phyloP scores from a whole-genome alignment of 1,284 basidiomycete genomes.

The Irpex rosettiformis region DNA sequence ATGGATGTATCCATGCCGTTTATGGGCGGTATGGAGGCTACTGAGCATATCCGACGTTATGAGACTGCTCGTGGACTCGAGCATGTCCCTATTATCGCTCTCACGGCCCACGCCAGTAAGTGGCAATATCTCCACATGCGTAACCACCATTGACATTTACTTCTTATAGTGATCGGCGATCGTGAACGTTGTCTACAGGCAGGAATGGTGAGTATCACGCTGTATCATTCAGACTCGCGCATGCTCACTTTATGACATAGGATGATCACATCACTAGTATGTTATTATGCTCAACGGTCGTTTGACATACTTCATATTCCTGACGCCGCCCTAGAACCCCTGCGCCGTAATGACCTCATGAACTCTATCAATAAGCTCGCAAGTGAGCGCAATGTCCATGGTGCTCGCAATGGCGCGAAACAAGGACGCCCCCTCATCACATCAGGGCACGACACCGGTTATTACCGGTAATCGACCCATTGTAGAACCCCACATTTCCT shows the following conservation, averaged over 20 bases:
- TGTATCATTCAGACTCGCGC: background rate
- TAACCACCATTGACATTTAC: background rate
- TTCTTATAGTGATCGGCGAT: slow-evolving; percentile 85
- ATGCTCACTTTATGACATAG: slow-evolving; percentile 18
- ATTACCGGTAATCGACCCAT: background rate
- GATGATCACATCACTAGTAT: slow-evolving; percentile 70
- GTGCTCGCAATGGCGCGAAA: background rate
- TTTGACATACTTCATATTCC: background rate
- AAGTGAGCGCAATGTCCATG: slow-evolving; percentile 31
- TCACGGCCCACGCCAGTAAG: slow-evolving; percentile 89
- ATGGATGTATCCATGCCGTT: slow-evolving; percentile 99
- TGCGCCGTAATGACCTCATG: slow-evolving; percentile 70
- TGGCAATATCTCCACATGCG: slow-evolving; percentile 20
- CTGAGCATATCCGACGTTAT: slow-evolving; percentile 76
- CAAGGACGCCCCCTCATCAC: background rate
- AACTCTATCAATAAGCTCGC: slow-evolving; percentile 78
- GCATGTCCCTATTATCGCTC: slow-evolving; percentile 90
- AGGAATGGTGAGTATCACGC: slow-evolving; percentile 61
- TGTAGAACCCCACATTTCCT: background rate
- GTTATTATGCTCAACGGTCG: too few relatives aligned
- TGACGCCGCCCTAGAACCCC: slow-evolving; percentile 49
- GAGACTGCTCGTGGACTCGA: slow-evolving; percentile 74
- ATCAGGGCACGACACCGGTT: background rate
- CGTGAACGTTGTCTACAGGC: slow-evolving; percentile 90
- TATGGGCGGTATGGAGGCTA: slow-evolving; percentile 94